A percentile compares a stretch with the other conserved stretches of the same genome.
phyloP scores from a whole-genome alignment of 768 basidiomycete genomes.

The Mrakia frigida region DNA sequence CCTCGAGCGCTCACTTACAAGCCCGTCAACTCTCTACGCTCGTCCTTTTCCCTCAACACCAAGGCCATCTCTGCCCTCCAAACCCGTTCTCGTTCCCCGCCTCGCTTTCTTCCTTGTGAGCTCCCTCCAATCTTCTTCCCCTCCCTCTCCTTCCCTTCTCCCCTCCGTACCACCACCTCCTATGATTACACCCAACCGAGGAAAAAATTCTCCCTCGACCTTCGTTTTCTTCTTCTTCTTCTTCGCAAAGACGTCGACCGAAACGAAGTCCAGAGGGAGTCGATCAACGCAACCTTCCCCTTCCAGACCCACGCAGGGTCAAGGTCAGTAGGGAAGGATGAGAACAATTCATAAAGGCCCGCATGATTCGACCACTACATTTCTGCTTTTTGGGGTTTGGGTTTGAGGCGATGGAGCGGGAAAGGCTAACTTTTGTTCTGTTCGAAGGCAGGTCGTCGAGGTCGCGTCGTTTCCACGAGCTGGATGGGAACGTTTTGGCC shows the following conservation, averaged over 20 bases:
- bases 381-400: not conserved
- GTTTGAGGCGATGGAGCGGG: not conserved
- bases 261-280: not conserved
- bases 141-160: not conserved
- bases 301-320: no score
- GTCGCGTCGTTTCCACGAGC: no score
- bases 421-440: not conserved
- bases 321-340: conserved; percentile 5
- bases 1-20: no score
- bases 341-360: conserved; percentile 15
- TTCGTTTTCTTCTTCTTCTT: not conserved
- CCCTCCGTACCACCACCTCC: not conserved
- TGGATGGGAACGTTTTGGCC: no score
- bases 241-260: no score
- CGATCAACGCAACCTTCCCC: not conserved
- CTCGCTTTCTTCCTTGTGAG: not conserved
- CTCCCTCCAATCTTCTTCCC: not conserved
- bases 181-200: conserved; percentile 16
- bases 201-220: conserved; percentile 4
- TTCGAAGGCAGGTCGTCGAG: no score
- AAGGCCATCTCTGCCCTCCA: no score
- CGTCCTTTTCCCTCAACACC: no score
- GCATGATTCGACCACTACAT: not conserved
- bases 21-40: no score
- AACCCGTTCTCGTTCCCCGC: no score